Percentiles rank a stretch among this genome's conserved stretches.
Evolutionary conservation across 1,139 yeast genomes (phyloP).

Genomic region (Hyphopichia wangnamkhiaoensis): DNA sequence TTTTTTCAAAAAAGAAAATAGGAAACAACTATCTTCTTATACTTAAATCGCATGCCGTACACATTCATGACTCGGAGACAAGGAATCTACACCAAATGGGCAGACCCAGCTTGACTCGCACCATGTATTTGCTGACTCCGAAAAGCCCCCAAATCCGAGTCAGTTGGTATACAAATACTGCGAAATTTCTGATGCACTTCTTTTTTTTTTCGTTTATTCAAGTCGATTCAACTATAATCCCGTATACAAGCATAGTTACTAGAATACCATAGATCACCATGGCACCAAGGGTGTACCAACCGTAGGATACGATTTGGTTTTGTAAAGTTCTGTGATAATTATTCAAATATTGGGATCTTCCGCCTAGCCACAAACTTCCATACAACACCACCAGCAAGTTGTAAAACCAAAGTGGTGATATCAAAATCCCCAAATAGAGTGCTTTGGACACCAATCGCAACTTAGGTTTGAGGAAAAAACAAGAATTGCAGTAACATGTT

Average conservation of each 20-base stretch:
- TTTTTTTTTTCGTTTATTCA: neutral
- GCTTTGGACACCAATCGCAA: neutral
- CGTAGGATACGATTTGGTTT: neutral
- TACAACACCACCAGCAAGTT: constrained; percentile 9
- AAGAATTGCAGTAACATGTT: constrained; percentile 1
- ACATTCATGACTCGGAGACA: constrained; percentile 1
- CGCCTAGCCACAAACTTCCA: constrained; percentile 3
- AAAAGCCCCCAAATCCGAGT: neutral
- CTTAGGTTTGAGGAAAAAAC: neutral
- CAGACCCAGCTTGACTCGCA: too few relatives aligned
- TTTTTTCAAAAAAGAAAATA: too few relatives aligned
- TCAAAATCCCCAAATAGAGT: constrained; percentile 17
- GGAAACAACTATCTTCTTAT: too few relatives aligned
- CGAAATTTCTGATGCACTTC: too few relatives aligned
- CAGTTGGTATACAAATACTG: too few relatives aligned
- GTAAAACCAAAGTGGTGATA: constrained; percentile 26
- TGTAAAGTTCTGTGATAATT: neutral
- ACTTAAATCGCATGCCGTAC: too few relatives aligned
- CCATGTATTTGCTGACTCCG: neutral
- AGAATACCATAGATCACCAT: neutral
- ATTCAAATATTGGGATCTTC: neutral
- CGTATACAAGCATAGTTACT: neutral
- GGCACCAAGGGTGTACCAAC: neutral
- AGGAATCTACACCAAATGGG: neutral
- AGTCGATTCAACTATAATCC: too few relatives aligned